phyloP scores from a whole-genome alignment of 2,329 filamentous ascomycete genomes.

The Diplodia seriata region DNA sequence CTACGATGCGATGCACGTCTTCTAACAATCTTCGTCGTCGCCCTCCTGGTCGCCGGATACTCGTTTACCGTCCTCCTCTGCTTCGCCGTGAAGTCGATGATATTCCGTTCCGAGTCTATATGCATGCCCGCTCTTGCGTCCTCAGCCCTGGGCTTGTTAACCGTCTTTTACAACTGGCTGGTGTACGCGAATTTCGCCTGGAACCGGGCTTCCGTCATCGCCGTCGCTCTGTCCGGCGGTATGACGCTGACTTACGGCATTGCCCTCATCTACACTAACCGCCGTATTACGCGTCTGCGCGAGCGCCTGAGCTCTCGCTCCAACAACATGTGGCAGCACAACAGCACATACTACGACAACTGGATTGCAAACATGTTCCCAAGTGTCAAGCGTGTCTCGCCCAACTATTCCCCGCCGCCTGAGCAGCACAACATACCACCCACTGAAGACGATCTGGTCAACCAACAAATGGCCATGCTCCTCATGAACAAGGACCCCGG shows the following conservation, averaged over 20 bases:
- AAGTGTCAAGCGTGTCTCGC: constrained; percentile 36
- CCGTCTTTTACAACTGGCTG: constrained; percentile 57
- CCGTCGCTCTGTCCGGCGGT: constrained; percentile 49
- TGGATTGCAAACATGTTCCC: constrained; percentile 58
- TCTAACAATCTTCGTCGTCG: constrained; percentile 55
- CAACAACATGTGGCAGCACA: constrained; percentile 42
- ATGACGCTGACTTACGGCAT: constrained; percentile 52
- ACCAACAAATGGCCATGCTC: constrained; percentile 59
- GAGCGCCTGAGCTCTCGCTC: constrained; percentile 35
- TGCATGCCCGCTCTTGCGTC: constrained; percentile 55
- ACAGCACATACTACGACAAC: constrained; percentile 53
- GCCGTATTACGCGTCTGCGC: constrained; percentile 47
- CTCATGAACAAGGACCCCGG: constrained; percentile 48
- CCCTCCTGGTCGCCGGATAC: constrained; percentile 57
- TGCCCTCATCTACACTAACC: constrained; percentile 53
- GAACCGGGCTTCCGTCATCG: constrained; percentile 53
- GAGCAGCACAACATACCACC: constrained; percentile 38
- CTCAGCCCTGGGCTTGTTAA: constrained; percentile 56
- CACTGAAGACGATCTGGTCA: constrained; percentile 58
- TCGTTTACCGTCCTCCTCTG: constrained; percentile 56
- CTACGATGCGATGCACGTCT: constrained; percentile 51
- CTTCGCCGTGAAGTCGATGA: constrained; percentile 54
- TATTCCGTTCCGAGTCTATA: constrained; percentile 57
- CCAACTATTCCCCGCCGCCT: constrained; percentile 22
- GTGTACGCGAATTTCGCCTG: constrained; percentile 51